Conservation (phyloP, 768 basidiomycete genomes). For the Phylloporus sp. region DNA sequence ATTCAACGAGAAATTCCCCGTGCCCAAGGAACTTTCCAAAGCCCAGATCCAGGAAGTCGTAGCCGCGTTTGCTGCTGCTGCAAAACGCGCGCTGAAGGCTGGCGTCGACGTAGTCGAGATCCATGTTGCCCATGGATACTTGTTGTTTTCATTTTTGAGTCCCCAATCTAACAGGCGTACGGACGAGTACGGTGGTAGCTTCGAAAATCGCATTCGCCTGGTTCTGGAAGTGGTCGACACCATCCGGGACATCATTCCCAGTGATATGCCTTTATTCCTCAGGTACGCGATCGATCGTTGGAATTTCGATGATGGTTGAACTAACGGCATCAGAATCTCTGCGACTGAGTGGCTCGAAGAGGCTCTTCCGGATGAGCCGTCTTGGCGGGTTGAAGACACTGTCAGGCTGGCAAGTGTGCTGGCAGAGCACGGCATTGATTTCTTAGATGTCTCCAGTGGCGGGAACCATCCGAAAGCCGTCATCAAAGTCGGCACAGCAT, state of each 20-base stretch:
- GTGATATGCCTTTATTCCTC: conserved; percentile 64
- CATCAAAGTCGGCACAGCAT: conserved; percentile 27
- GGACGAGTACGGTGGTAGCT: conserved; percentile 65
- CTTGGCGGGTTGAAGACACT: conserved; percentile 69
- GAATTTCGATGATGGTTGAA: not conserved
- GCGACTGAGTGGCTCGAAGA: conserved; percentile 73
- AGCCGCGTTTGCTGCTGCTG: conserved; percentile 48
- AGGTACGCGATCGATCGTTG: conserved; percentile 37
- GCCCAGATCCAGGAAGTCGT: conserved; percentile 56
- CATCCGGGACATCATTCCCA: conserved; percentile 54
- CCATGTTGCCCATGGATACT: conserved; percentile 61
- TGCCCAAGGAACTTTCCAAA: conserved; percentile 51
- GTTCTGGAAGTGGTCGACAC: conserved; percentile 60
- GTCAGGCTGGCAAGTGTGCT: conserved; percentile 55
- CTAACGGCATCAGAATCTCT: conserved; percentile 40
- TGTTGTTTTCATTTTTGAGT: conserved; percentile 52
- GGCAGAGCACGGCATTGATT: conserved; percentile 61
- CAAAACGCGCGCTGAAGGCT: conserved; percentile 49
- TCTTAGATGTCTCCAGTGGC: conserved; percentile 68
- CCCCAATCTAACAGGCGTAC: conserved; percentile 58
- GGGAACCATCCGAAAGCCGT: conserved; percentile 47
- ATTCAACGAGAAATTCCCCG: conserved; percentile 39
- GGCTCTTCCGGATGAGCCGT: conserved; percentile 50
- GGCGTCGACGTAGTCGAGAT: conserved; percentile 60
- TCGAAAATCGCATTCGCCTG: conserved; percentile 64